Base-by-base conservation (phyloP, 441 rosid genomes). In the Jatropha podagrica region DNA sequence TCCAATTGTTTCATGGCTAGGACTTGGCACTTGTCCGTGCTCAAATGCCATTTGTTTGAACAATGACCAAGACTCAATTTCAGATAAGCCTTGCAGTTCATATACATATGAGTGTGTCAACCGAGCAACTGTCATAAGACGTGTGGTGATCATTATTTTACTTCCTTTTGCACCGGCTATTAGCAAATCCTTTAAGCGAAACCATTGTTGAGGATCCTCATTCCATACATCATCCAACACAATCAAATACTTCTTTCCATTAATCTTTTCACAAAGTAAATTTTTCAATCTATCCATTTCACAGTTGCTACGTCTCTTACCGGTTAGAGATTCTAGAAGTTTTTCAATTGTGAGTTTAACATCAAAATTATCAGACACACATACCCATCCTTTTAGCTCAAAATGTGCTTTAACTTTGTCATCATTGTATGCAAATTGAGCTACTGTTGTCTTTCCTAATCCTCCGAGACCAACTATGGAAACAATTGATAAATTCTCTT, bases 191-290 rank as follows among this genome's bases (percentile, higher is more conserved):
- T 67, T 75, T 26, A 81, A 75, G 1, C 20, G 7, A 7, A 14
- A 18, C 81, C 83, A 77, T 18, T 27, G 48, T 9, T 9, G 46
- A 8, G 0, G 12, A 65, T 79, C 51, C 4, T 77, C 80, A 20
- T 62, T 66, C 81, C 83, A 79, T 2, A 81, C 76, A 48, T 85
- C 83, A 75, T 85, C 86, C 17, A 85, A 54, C 2, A 83, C 78
- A 17, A 85, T 69, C 61, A 83, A 38, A 10, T 20, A 75, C 9
- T 20, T 75, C 5, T 18, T 44, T 0, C 68, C 65, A 23, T 49
- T 60, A 2, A 72, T 23, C 4, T 27, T 17, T 6, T 62, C 13
- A 48, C 48, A 56, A 32, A 72, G 68, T 0, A 3, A 41, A 17
- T 4, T 54, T 55, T 55, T 65, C 61, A 74, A 42, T 15, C 52